These are phyloP conservation scores for Beta lomatogona DNA, from an alignment of 179 eudicot genomes.

Conservation along the genomic window DNA sequence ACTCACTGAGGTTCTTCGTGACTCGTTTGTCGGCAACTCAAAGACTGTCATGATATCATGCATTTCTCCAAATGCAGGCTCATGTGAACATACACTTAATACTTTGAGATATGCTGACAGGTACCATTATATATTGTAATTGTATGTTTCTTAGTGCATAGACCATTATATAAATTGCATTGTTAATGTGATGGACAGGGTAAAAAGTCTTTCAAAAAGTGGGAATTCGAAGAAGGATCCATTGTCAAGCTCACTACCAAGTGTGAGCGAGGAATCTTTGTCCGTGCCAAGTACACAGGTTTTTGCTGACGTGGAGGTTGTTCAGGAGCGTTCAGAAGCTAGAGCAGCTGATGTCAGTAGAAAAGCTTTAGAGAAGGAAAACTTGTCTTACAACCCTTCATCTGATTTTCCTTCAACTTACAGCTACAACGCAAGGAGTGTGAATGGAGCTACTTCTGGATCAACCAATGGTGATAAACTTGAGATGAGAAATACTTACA, in stretches of 20 bases:
- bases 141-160: not conserved
- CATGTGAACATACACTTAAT: conserved; percentile 98
- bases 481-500: conserved; percentile 48
- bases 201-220: conserved; percentile 89
- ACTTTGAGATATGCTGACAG: conserved; percentile 99
- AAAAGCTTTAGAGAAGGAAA: conserved; percentile 60
- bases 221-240: conserved; percentile 87
- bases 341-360: conserved; percentile 56
- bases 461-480: conserved; percentile 48
- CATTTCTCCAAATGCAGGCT: conserved; percentile 93
- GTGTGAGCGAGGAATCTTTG: conserved; percentile 56
- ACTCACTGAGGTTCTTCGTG: conserved; percentile 99
- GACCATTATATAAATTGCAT: not conserved
- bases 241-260: conserved; percentile 45
- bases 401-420: conserved; percentile 53
- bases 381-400: conserved; percentile 41
- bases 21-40: conserved; percentile 98
- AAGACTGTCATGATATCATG: conserved; percentile 99
- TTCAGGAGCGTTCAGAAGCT: conserved; percentile 57
- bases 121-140: conserved; percentile 34
- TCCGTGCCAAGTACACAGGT: conserved; percentile 46
- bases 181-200: conserved; percentile 52
- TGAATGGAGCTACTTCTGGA: conserved; percentile 37
- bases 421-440: conserved; percentile 49
- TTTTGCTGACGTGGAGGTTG: conserved; percentile 58